These are phyloP conservation scores for Epichloe sylvatica DNA, from an alignment of 2,329 filamentous ascomycete genomes.

Conservation along the genomic window DNA sequence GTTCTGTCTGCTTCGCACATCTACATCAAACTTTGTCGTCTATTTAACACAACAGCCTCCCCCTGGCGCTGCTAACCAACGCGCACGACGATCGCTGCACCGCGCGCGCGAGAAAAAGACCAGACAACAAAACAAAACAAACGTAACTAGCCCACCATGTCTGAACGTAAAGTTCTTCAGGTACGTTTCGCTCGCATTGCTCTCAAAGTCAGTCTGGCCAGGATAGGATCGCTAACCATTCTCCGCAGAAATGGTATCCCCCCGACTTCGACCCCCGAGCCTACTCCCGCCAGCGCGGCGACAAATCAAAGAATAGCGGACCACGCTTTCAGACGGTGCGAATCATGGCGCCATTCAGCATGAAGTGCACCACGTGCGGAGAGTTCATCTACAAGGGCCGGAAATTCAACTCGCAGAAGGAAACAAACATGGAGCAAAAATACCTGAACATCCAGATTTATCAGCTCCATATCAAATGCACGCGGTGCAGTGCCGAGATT, in stretches of 20 bases:
- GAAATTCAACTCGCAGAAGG: conserved; percentile 92
- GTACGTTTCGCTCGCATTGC: conserved; percentile 5
- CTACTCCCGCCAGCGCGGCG: conserved; percentile 56
- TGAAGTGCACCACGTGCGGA: conserved; percentile 34
- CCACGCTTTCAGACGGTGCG: conserved; percentile 76
- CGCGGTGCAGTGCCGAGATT: conserved; percentile 72
- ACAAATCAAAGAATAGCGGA: conserved; percentile 48
- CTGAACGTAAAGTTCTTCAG: conserved; percentile 67
- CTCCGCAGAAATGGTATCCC: conserved; percentile 44
- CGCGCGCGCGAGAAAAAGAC: neutral
- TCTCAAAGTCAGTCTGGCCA: neutral
- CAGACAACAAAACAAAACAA: neutral
- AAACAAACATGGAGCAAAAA: conserved; percentile 73
- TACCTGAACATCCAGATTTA: conserved; percentile 83
- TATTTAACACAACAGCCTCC: neutral
- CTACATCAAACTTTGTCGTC: neutral
- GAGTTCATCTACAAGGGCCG: conserved; percentile 87
- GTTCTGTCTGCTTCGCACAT: neutral
- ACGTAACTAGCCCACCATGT: conserved; percentile 42
- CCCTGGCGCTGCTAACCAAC: too few relatives aligned
- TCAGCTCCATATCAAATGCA: conserved; percentile 73
- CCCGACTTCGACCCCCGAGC: conserved; percentile 84
- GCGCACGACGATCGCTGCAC: neutral
- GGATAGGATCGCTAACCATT: too few relatives aligned
- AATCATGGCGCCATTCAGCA: conserved; percentile 49